Evolutionary conservation across 1,284 basidiomycete species (phyloP).

Genomic region (Lignosus rhinocerotis): DNA sequence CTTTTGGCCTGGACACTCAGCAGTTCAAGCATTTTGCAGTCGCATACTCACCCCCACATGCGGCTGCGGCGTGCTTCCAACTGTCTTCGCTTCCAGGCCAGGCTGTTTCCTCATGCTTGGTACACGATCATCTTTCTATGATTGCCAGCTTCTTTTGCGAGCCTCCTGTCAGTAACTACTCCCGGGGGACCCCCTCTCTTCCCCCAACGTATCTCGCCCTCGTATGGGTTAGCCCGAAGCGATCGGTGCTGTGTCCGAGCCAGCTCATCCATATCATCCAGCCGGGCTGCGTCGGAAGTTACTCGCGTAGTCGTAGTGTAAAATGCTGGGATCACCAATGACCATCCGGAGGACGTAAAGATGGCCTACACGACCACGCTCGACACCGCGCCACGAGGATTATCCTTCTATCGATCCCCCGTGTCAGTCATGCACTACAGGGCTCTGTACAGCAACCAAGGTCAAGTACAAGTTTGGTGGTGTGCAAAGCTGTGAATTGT

Average conservation of each 20-base stretch:
- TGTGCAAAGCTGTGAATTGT: too few species aligned
- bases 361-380: not conserved
- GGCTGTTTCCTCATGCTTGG: constrained; percentile 18
- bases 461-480: too few species aligned
- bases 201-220: not conserved
- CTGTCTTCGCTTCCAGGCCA: constrained; percentile 18
- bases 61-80: constrained; percentile 13
- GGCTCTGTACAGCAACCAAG: too few species aligned
- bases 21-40: not conserved
- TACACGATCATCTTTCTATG: constrained; percentile 1
- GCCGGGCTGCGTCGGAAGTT: not conserved
- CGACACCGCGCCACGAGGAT: not conserved
- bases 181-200: not conserved
- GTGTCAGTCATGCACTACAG: not conserved
- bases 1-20: not conserved
- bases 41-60: not conserved
- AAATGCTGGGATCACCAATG: not conserved
- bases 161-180: not conserved
- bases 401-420: constrained; percentile 4
- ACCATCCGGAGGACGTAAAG: constrained; percentile 4
- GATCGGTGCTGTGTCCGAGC: too few species aligned
- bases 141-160: not conserved
- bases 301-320: too few species aligned
- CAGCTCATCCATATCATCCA: not conserved
- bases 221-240: too few species aligned